phyloP scores from a whole-genome alignment of 2,329 filamentous ascomycete species.

The Anisogramma anomala region DNA sequence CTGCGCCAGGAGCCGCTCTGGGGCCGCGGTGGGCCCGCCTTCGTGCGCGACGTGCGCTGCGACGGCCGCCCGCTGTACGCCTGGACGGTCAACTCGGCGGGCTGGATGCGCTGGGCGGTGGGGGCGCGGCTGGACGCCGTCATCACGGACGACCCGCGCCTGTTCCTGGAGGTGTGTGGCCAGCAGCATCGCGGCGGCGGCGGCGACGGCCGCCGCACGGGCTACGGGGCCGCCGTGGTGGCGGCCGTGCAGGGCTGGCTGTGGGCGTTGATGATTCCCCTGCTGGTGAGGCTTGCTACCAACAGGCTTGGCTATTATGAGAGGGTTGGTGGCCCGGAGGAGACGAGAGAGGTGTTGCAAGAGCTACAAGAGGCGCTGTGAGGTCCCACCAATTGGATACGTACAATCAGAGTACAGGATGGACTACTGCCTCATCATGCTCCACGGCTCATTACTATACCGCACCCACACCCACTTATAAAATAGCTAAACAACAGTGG shows the following conservation, averaged over 20 bases:
- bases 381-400: too few relatives aligned
- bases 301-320: background rate
- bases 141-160: constrained; percentile 70
- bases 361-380: background rate
- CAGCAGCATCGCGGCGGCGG: constrained; percentile 19
- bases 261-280: background rate
- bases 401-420: too few relatives aligned
- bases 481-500: too few relatives aligned
- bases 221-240: constrained; percentile 1
- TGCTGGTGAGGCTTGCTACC: background rate
- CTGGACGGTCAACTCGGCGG: constrained; percentile 79
- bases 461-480: too few relatives aligned
- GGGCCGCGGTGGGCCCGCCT: constrained; percentile 52
- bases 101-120: constrained; percentile 74
- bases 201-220: background rate
- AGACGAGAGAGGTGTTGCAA: constrained; percentile 7
- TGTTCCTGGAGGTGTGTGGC: constrained; percentile 52
- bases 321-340: constrained; percentile 5
- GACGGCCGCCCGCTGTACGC: constrained; percentile 52
- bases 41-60: constrained; percentile 49
- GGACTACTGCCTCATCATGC: too few relatives aligned
- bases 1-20: constrained; percentile 59
- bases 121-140: constrained; percentile 59
- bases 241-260: background rate
- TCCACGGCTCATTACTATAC: too few relatives aligned